Evolutionary conservation across 2,329 filamentous ascomycete species (phyloP).

Genomic region (Myriosclerotinia scirpicola): DNA sequence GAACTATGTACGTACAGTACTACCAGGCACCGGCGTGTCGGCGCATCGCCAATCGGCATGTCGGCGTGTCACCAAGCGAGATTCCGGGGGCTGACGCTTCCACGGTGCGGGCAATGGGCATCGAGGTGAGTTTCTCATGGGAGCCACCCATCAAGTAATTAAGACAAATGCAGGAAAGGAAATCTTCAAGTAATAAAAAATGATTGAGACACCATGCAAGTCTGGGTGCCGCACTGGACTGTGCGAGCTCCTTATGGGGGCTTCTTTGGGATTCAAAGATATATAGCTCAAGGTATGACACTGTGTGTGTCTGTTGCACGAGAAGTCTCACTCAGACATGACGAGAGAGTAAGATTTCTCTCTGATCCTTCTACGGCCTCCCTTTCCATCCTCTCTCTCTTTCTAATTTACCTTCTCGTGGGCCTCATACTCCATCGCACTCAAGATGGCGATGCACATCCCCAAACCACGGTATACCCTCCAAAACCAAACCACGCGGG

Average conservation of each 20-base stretch:
- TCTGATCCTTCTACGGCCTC: background rate
- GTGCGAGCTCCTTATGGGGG: background rate
- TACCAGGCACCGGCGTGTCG: too few relatives aligned
- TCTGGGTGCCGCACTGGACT: background rate
- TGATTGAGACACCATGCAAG: background rate
- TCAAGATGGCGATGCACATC: conserved; percentile 11
- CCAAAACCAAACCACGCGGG: conserved; percentile 6
- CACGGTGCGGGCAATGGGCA: background rate
- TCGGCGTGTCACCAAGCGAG: conserved; percentile 1
- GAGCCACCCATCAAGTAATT: background rate
- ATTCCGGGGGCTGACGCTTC: background rate
- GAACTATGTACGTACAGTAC: background rate
- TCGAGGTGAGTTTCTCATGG: too few relatives aligned
- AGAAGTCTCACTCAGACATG: conserved; percentile 1
- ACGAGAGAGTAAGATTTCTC: background rate
- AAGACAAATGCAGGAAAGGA: background rate
- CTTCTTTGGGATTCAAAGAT: background rate
- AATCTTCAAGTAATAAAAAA: background rate
- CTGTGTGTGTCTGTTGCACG: too few relatives aligned
- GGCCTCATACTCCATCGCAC: background rate
- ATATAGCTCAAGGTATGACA: background rate
- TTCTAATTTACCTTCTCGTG: background rate
- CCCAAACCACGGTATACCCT: conserved; percentile 3
- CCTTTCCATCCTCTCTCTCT: background rate
- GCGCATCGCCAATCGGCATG: too few relatives aligned